Evolutionary conservation across 352 stramenopile genomes (phyloP).

Genomic region (Phytophthora melonis): DNA sequence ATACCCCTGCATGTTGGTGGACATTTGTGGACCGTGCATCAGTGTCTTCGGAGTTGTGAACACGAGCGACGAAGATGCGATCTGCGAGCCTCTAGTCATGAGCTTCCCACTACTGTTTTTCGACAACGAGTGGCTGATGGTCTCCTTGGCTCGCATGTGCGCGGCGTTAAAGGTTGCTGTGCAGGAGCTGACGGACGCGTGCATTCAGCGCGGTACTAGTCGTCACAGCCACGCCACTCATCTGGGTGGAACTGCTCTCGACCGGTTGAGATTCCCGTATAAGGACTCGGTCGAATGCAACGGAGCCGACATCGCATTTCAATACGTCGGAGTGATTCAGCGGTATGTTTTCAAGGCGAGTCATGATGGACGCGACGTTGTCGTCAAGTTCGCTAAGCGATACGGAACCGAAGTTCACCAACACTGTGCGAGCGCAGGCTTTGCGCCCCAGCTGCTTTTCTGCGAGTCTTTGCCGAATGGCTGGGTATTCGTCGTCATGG

Average conservation of each 20-base stretch:
- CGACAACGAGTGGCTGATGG: no score
- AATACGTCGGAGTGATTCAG: slow-evolving; percentile 32
- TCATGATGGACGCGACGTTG: slow-evolving; percentile 19
- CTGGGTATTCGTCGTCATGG: slow-evolving; percentile 44
- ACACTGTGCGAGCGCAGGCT: slow-evolving; percentile 25
- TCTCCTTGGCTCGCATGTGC: no score
- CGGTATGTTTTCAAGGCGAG: slow-evolving; percentile 30
- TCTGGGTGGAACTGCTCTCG: slow-evolving; percentile 7
- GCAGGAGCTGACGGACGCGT: slow-evolving; percentile 26
- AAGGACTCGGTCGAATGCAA: slow-evolving; percentile 34
- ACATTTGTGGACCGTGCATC: no score
- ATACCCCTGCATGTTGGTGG: no score
- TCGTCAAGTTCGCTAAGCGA: slow-evolving; percentile 36
- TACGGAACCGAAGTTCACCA: slow-evolving; percentile 33
- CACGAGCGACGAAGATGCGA: no score
- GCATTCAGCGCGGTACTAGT: slow-evolving; percentile 9
- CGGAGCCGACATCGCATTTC: slow-evolving; percentile 14
- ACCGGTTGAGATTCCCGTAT: slow-evolving; percentile 36
- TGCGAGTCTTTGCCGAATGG: slow-evolving; percentile 29
- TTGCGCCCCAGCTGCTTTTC: slow-evolving; percentile 30
- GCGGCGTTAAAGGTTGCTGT: no score
- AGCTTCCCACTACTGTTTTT: no score
- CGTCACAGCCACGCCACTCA: slow-evolving; percentile 10
- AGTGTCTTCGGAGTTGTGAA: no score
- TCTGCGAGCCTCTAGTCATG: no score